A percentile compares a stretch with the other conserved stretches of the same genome.
These are phyloP conservation scores for Carex kokanica DNA, from an alignment of 176 grass and related monocot genomes.

Conservation along the genomic window DNA sequence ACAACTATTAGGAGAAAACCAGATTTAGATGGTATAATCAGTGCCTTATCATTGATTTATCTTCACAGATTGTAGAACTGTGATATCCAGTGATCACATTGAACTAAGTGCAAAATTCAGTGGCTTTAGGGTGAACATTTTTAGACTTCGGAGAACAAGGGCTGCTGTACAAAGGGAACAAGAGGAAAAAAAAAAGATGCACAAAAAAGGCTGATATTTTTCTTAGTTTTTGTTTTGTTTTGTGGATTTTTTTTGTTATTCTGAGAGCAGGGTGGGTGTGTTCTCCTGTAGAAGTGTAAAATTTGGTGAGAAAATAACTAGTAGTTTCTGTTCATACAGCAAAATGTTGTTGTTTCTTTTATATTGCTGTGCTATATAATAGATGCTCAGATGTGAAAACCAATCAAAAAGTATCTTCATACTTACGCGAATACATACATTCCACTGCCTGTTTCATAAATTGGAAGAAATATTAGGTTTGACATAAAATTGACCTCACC, in stretches of 20 bases:
- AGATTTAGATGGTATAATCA: constrained; percentile 20
- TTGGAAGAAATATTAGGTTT: not conserved
- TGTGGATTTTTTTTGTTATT: not conserved
- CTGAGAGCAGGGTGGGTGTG: constrained; percentile 1
- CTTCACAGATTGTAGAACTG: not conserved
- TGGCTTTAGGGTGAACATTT: not conserved
- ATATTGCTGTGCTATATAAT: not conserved
- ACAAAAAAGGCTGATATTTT: constrained; percentile 48
- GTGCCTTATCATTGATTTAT: constrained; percentile 27
- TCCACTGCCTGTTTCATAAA: not conserved
- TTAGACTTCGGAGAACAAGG: not conserved
- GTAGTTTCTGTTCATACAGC: constrained; percentile 50
- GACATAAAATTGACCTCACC: not conserved
- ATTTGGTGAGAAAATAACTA: constrained; percentile 34
- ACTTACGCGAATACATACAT: not conserved
- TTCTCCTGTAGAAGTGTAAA: constrained; percentile 32
- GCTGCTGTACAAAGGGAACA: constrained; percentile 28
- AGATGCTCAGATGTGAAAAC: not conserved
- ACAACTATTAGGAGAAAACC: not conserved
- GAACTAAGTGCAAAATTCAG: constrained; percentile 2
- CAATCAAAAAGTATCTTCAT: not conserved
- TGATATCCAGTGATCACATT: constrained; percentile 26
- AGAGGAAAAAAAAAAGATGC: constrained; percentile 45
- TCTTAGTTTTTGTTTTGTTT: constrained; percentile 33
- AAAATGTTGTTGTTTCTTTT: constrained; percentile 29